Evolutionary conservation across 208 protist species (phyloP), one percentile per base, ranked within the genome.

Genomic region (Angomonas deanei): DNA sequence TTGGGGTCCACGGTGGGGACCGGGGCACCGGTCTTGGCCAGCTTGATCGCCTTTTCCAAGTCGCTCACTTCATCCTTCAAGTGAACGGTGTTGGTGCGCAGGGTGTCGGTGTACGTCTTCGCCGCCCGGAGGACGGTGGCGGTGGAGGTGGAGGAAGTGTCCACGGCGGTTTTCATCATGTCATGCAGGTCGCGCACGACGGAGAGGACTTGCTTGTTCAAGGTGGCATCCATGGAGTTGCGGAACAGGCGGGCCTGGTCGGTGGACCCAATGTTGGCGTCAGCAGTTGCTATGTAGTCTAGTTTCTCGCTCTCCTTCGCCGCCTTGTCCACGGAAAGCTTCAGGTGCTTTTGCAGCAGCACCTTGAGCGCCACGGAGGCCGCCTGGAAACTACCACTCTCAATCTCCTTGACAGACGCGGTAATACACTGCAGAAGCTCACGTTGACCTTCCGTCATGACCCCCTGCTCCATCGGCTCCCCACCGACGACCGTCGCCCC

Each of bases 341-440:
- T 88, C 15, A 94, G 76, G 59, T 84, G 76, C 64, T 79, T 79
- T 33, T 75, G 64, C 17, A 94, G 74, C 1, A 88, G 70, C 33
- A 68, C 47, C 72, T 91, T 92, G 34, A 94, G 69, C 17, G 75
- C 72, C 31, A 73, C 68, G 17, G 72, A 62, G 17, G 85, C 74
- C 13, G 82, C 79, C 0, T 78, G 71, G 11, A 73, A 73, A 32
- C 75, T 86, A 47, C 66, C 66, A 26, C 73, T 61, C 55, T 91
- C 77, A 52, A 88, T 70, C 61, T 89, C 78, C 33, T 88, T 80
- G 17, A 91, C 76, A 42, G 91, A 77, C 53, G 64, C 74, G 54
- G 64, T 73, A 31, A 96, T 92, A 66, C 80, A 69, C 21, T 82
- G 68, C 23, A 96, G 30, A 1, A 93, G 56, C 50, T 88, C 74